A percentile compares a stretch with the other conserved stretches of the same genome.
Conservation (phyloP, 1,139 yeast species). For the Groenewaldozyma sp. region DNA sequence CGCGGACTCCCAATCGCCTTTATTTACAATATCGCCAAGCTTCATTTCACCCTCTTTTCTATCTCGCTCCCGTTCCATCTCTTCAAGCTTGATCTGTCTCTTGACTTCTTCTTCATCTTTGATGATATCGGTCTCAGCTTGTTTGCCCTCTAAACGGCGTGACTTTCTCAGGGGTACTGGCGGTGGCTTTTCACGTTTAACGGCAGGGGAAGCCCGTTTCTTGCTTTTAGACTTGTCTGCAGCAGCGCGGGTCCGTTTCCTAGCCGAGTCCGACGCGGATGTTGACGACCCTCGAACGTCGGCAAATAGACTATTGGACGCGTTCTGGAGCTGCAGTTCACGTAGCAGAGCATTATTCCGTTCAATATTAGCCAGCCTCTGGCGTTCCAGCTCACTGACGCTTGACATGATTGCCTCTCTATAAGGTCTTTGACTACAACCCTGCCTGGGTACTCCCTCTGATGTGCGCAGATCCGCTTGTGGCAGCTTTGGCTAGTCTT, state of each 20-base stretch:
- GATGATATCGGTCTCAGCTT: conserved; percentile 21
- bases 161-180: conserved; percentile 25
- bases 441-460: too few species aligned
- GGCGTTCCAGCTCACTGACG: conserved; percentile 20
- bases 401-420: background rate
- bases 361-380: conserved; percentile 21
- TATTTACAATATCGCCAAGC: conserved; percentile 26
- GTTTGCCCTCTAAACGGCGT: conserved; percentile 28
- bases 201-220: conserved; percentile 23
- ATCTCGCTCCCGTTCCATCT: conserved; percentile 20
- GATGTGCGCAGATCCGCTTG: too few species aligned
- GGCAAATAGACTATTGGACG: conserved; percentile 20
- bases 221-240: conserved; percentile 12
- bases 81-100: conserved; percentile 13
- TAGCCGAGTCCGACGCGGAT: background rate
- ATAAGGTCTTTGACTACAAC: too few species aligned
- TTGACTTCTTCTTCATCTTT: conserved; percentile 14
- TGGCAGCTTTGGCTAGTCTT: too few species aligned
- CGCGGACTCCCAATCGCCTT: conserved; percentile 27
- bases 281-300: conserved; percentile 9
- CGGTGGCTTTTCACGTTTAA: conserved; percentile 10
- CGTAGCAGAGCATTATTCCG: conserved; percentile 20
- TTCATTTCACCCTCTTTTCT: conserved; percentile 29
- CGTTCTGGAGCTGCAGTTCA: conserved; percentile 25
- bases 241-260: conserved; percentile 6